Conservation (phyloP, 768 basidiomycete species). For the Mycena crocata region DNA sequence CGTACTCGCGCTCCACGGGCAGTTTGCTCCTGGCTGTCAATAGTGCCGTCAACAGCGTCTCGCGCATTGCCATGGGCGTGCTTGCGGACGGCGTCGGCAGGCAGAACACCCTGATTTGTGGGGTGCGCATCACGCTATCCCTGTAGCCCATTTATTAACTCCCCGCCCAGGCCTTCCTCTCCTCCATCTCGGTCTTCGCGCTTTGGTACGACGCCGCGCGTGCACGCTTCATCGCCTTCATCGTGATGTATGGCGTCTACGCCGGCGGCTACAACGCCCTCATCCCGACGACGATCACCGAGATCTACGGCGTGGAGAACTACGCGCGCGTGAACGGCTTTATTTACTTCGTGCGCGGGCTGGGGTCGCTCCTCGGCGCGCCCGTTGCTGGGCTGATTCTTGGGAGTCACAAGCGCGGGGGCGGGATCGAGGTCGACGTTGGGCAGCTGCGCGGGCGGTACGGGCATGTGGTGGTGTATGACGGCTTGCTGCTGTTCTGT, state of each 20-base stretch:
- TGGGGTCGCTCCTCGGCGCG: too few species aligned
- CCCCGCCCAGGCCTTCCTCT: conserved; percentile 48
- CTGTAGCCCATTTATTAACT: neutral
- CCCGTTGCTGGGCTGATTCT: conserved; percentile 55
- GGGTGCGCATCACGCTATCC: conserved; percentile 39
- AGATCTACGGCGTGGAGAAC: conserved; percentile 56
- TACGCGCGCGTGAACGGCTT: conserved; percentile 55
- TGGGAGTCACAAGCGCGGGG: conserved; percentile 43
- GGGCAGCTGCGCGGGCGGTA: conserved; percentile 43
- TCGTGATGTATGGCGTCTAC: conserved; percentile 54
- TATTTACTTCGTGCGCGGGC: conserved; percentile 55
- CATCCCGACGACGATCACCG: conserved; percentile 56
- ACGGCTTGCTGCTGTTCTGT: too few species aligned
- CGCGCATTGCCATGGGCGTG: conserved; percentile 55
- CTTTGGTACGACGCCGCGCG: conserved; percentile 55
- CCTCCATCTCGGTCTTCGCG: conserved; percentile 51
- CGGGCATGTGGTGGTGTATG: too few species aligned
- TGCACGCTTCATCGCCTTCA: conserved; percentile 51
- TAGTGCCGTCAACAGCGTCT: conserved; percentile 46
- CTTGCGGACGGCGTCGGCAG: conserved; percentile 56
- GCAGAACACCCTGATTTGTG: conserved; percentile 56
- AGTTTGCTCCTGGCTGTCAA: conserved; percentile 54
- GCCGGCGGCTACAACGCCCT: conserved; percentile 59
- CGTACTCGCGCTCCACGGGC: conserved; percentile 49
- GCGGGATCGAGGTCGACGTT: conserved; percentile 23